Base-by-base conservation (phyloP, 1,284 basidiomycete species). In the Abortiporus biennis region DNA sequence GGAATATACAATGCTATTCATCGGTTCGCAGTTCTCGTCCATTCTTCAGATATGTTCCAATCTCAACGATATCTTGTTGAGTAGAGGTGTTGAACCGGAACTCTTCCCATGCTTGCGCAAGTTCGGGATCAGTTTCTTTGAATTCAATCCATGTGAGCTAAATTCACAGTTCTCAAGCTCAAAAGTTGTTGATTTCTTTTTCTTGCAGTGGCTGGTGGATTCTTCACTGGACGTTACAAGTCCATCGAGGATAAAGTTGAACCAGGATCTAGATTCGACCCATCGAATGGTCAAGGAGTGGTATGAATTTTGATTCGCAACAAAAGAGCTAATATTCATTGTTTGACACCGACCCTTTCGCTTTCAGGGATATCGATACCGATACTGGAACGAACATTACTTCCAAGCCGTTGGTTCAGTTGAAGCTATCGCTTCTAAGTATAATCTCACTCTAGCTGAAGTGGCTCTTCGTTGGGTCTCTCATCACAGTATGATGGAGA, bases 21-120 rank as follows among this genome's bases (percentile, higher is more conserved):
- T 49, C 56, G 73, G 59, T 49, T 15, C 3, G 47, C 22, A 2
- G 8, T 34, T 24, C 17, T 36, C 9, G 9, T 15, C 24, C 15
- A n/a, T 12, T 39, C 36, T 6, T 13, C 12, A 22, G 16, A 29
- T 20, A 6, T 30, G 11, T 8, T 30, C 25, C 32, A 11, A 36
- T 23, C 38, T 23, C 29, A 15, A 16, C n/a, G 13, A 22, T 12
- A 4, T 21, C 36, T 21, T 36, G 17, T 6, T 46, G 2, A 31
- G 6, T 41, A 59, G 65, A 24, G 56, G 57, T 21, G 72, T 74
- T 31, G 79, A 81, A 53, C 69, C 73, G 0, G 79, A 81, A 49
- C 64, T 82, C n/a, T 67, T 82, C 55, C 76, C 76, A 4, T 80
- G 77, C 55, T 65, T 83, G 32, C 65, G 80, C 27, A 77, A 80